phyloP scores from a whole-genome alignment of 495 filamentous ascomycete species.

The Cladorrhinum samala region DNA sequence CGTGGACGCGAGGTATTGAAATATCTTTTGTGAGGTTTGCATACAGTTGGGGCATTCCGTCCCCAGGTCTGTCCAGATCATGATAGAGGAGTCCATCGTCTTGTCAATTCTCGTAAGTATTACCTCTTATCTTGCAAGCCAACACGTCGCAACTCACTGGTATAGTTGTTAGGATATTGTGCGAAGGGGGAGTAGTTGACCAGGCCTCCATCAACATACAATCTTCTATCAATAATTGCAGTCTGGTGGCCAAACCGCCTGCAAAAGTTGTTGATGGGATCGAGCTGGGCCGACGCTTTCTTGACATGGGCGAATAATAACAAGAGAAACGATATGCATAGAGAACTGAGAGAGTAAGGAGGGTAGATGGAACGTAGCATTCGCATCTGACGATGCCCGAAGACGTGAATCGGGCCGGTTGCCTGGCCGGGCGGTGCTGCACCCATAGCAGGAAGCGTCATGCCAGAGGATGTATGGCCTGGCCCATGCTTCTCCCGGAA shows the following conservation, averaged over 20 bases:
- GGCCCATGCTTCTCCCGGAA: not conserved
- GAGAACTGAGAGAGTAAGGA: not conserved
- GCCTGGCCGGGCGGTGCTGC: not conserved
- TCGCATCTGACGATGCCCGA: not conserved
- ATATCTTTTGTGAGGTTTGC: conserved; percentile 46
- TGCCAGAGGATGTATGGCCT: not conserved
- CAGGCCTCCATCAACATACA: conserved; percentile 52
- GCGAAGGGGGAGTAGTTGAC: conserved; percentile 42
- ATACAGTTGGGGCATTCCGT: conserved; percentile 44
- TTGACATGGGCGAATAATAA: not conserved
- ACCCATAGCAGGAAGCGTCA: not conserved
- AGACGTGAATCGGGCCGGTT: not conserved
- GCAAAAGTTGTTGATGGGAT: conserved; percentile 46
- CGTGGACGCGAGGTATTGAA: conserved; percentile 37
- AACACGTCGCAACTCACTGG: too few relatives aligned
- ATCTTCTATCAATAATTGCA: conserved; percentile 41
- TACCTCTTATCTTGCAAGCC: too few relatives aligned
- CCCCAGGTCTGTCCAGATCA: conserved; percentile 37
- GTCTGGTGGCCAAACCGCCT: conserved; percentile 47
- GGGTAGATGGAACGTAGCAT: too few relatives aligned
- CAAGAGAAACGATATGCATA: not conserved
- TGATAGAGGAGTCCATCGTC: conserved; percentile 42
- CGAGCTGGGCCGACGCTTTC: conserved; percentile 11
- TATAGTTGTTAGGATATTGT: conserved; percentile 41
- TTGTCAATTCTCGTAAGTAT: conserved; percentile 13